Evolutionary conservation across 73 alveolate species (phyloP).

Genomic region (Stentor roeselii): DNA sequence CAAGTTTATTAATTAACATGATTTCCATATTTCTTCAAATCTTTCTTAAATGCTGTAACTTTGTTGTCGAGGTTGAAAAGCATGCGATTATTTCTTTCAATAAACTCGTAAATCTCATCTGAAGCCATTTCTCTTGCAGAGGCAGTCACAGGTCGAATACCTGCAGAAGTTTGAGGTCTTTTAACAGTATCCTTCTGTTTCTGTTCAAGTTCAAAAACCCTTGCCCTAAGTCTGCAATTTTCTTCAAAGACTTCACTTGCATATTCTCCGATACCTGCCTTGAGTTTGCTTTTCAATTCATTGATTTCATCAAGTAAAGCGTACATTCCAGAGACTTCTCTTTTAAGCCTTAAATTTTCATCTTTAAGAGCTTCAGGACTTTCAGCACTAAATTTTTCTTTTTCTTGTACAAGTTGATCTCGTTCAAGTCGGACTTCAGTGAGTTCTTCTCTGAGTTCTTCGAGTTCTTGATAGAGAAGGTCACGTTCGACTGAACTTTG

Average conservation of each 20-base stretch:
- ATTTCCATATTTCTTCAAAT: not conserved
- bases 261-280: not conserved
- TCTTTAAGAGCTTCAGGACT: not conserved
- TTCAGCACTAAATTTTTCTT: not conserved
- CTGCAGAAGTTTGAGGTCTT: constrained; percentile 21
- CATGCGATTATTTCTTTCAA: not conserved
- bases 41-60: not conserved
- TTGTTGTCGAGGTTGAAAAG: not conserved
- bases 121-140: not conserved
- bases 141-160: not conserved
- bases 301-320: not conserved
- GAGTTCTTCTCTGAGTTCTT: constrained; percentile 1
- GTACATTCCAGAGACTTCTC: constrained; percentile 15
- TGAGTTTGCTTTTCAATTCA: constrained; percentile 4
- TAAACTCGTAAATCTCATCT: not conserved
- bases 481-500: not conserved
- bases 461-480: not conserved
- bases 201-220: constrained; percentile 5
- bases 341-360: not conserved
- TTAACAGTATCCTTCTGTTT: not conserved
- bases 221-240: constrained; percentile 19
- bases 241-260: constrained; percentile 14
- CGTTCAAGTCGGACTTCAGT: not conserved
- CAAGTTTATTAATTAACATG: no score
- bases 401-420: not conserved